phyloP scores from a whole-genome alignment of 352 stramenopile genomes.

The Phytophthora crassamura region DNA sequence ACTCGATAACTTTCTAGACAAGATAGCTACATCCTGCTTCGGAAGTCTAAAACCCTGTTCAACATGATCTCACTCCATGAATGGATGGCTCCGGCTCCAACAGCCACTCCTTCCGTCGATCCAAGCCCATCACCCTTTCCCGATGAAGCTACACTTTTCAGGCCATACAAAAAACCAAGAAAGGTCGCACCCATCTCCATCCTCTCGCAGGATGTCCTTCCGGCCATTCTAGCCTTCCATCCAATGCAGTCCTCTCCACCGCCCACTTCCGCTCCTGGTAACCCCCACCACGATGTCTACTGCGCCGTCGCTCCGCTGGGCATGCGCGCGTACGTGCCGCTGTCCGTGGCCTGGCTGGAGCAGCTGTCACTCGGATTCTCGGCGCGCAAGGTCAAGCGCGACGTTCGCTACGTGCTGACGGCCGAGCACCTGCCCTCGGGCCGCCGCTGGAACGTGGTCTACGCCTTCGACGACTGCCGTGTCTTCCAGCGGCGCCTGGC shows the following conservation, averaged over 20 bases:
- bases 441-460: slow-evolving; percentile 27
- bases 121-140: too few species aligned
- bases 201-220: too few species aligned
- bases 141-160: too few species aligned
- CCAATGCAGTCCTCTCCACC: not conserved
- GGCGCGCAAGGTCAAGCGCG: slow-evolving; percentile 16
- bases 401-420: slow-evolving; percentile 31
- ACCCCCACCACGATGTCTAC: slow-evolving; percentile 1
- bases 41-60: too few species aligned
- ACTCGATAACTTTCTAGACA: too few species aligned
- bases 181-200: too few species aligned
- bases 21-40: too few species aligned
- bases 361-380: slow-evolving; percentile 31
- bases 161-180: not conserved
- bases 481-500: slow-evolving; percentile 24
- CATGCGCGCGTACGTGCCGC: slow-evolving; percentile 20
- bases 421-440: slow-evolving; percentile 31
- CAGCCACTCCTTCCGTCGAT: too few species aligned
- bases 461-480: slow-evolving; percentile 37
- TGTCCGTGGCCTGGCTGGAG: slow-evolving; percentile 38
- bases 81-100: too few species aligned
- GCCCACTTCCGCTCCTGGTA: not conserved
- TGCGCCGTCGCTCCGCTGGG: not conserved
- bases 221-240: not conserved
- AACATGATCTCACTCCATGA: too few species aligned